A percentile compares a stretch with the other conserved stretches of the same genome.
Conservation (phyloP, 257 asterid species). For the Jacaranda mimosifolia region DNA sequence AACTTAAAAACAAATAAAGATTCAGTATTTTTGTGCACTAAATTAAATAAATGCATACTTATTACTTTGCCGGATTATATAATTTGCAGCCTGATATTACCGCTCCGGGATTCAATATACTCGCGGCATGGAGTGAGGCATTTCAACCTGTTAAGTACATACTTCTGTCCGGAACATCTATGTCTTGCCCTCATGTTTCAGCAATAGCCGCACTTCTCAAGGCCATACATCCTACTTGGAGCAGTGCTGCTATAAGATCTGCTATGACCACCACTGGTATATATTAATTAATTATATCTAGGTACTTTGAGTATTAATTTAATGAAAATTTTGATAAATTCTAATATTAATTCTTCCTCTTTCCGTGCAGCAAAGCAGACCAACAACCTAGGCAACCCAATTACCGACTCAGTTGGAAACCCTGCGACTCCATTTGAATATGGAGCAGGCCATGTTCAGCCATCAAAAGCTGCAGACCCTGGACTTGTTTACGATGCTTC, state of each 20-base stretch:
- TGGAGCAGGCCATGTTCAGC: conserved; percentile 62
- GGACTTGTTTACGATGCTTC: conserved; percentile 61
- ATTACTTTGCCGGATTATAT: too few relatives aligned
- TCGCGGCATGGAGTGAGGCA: conserved; percentile 73
- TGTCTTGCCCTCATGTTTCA: conserved; percentile 67
- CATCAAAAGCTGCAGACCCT: conserved; percentile 60
- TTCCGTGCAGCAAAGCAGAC: conserved; percentile 32
- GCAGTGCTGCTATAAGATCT: conserved; percentile 62
- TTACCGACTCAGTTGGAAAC: conserved; percentile 44
- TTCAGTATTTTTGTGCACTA: not conserved
- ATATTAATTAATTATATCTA: not conserved
- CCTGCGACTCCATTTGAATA: conserved; percentile 48
- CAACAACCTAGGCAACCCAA: conserved; percentile 41
- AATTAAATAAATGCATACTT: too few relatives aligned
- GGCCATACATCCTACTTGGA: conserved; percentile 65
- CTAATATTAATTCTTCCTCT: not conserved
- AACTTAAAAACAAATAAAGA: not conserved
- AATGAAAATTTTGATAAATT: too few relatives aligned
- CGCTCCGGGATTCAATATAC: conserved; percentile 71
- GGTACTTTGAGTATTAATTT: too few relatives aligned
- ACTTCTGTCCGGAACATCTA: conserved; percentile 52
- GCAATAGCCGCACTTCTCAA: conserved; percentile 52
- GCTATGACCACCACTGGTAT: conserved; percentile 60
- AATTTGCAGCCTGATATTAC: conserved; percentile 69
- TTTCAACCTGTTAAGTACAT: conserved; percentile 51